Evolutionary conservation across 306 rosid genomes (phyloP).

Genomic region (Citrullus mucosospermus): DNA sequence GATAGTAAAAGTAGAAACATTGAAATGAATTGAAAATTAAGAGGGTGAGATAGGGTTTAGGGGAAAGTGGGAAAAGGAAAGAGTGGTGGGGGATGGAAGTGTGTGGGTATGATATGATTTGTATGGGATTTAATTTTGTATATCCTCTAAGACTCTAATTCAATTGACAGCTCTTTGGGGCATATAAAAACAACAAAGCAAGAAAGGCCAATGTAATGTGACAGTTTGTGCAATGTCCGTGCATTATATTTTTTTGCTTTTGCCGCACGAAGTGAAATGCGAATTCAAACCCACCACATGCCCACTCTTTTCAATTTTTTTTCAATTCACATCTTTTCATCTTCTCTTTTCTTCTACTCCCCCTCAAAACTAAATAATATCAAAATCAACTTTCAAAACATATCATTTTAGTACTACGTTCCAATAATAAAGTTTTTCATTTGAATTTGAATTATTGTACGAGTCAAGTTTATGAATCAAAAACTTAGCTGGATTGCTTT

Average conservation of each 20-base stretch:
- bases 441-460: no score
- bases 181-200: background rate
- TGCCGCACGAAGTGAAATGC: background rate
- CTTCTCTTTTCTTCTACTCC: background rate
- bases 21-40: background rate
- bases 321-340: background rate
- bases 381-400: background rate
- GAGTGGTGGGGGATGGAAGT: background rate
- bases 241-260: background rate
- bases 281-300: constrained; percentile 1
- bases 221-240: constrained; percentile 7
- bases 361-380: background rate
- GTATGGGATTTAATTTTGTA: background rate
- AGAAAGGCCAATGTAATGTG: background rate
- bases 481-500: no score
- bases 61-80: background rate
- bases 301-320: background rate
- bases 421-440: no score
- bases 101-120: background rate
- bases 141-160: background rate
- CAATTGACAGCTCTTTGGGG: background rate
- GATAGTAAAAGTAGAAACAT: background rate
- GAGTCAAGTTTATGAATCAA: no score
- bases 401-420: no score
- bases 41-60: background rate